Percentiles rank a stretch among this genome's conserved stretches.
Conservation (phyloP, 2,329 filamentous ascomycete species). For the Knoxdaviesia proteae region DNA sequence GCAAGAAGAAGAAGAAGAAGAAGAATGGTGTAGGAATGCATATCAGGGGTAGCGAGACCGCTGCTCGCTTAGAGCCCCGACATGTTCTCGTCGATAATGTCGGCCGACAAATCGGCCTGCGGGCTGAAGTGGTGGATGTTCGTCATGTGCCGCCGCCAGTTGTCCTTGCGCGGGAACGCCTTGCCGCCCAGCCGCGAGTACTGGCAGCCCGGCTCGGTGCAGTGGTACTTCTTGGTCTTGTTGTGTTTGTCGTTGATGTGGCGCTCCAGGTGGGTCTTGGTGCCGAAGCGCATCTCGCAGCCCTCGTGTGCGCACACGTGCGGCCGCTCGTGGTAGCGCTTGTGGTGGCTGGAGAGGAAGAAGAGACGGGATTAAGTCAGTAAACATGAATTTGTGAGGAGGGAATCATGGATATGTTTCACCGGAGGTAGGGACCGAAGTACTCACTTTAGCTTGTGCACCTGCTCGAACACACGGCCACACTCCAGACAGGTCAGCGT, state of each 20-base stretch:
- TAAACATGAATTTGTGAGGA: neutral
- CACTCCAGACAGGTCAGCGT: constrained; percentile 20
- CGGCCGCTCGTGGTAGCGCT: constrained; percentile 37
- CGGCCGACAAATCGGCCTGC: constrained; percentile 6
- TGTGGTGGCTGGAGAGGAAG: constrained; percentile 26
- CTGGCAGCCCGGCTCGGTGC: constrained; percentile 28
- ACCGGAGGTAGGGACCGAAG: neutral
- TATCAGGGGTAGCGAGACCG: no score
- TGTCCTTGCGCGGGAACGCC: constrained; percentile 39
- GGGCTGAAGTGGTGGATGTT: constrained; percentile 27
- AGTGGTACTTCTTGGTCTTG: constrained; percentile 39
- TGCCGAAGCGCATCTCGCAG: constrained; percentile 37
- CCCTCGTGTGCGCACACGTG: constrained; percentile 32
- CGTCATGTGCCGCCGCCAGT: constrained; percentile 40
- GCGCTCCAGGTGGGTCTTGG: constrained; percentile 39
- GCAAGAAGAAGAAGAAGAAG: no score
- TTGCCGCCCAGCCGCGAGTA: constrained; percentile 36
- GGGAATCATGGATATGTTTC: neutral
- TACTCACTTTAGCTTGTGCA: constrained; percentile 37
- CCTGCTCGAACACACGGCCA: constrained; percentile 29
- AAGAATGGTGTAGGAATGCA: no score
- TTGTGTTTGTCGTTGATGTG: constrained; percentile 41
- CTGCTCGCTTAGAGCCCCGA: no score
- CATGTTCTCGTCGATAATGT: constrained; percentile 6
- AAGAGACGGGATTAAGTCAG: constrained; percentile 7